Base-by-base conservation (phyloP, 129 eudicot species). In the Gnaphalium uliginosum region DNA sequence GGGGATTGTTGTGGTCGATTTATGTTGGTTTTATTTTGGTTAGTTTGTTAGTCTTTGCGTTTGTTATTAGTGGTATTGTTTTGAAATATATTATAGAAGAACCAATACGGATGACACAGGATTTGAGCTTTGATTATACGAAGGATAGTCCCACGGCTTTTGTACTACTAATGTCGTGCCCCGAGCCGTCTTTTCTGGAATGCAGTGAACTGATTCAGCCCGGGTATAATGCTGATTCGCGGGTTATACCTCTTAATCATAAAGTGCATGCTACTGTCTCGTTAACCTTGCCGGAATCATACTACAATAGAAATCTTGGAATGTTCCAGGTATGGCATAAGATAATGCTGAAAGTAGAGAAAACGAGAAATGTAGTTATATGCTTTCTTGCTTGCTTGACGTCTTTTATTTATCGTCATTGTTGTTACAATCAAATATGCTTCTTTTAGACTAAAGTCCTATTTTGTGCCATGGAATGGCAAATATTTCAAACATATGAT, bases 301-400 rank as follows among this genome's bases (percentile, higher is more conserved):
- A 86, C 39, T 90, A 93, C 77, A 93, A 93, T 77, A 85, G 86
- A 53, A 86, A 93, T 74, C 96, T 93, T 65, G 98, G 98, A 66
- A 85, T 84, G 13, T 93, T 93, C 22, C 98, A 93, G 96, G 98
- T 93, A 86, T 41, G 41, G 0, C 1, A 15, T 59, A 60, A 57
- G 58, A 59, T 73, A 22, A 15, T 58, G 0, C 10, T 17, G n/a
- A 51, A 18, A 51, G 63, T 71, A 71, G 46, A 5, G n/a, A n/a
- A n/a, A n/a, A n/a, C n/a, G n/a, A n/a, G n/a, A 71, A 26, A 29
- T 19, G 6, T 19, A 56, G 1, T 8, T 56, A 3, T 56, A 18
- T 19, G 24, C 22, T 15, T 17, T 21, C 57, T 39, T 39, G 48
- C n/a, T 14, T 48, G 54, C n/a, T 48, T 54, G 24, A 54, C 11